These are phyloP conservation scores for Podospora anserina DNA, from an alignment of 495 filamentous ascomycete species.

Conservation along the genomic window DNA sequence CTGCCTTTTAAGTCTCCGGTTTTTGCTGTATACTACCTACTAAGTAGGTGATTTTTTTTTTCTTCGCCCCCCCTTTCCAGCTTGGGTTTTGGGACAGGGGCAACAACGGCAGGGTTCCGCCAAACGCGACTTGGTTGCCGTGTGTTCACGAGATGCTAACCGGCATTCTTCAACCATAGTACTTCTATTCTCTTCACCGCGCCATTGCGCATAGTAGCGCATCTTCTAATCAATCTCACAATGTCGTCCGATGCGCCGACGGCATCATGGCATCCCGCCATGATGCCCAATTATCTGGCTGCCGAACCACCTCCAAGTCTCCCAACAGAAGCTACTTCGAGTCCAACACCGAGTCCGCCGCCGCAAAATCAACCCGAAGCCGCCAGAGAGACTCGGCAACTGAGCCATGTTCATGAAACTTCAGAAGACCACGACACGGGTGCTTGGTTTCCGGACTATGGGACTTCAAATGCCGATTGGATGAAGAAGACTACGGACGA, in stretches of 20 bases:
- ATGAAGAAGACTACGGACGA: conserved; percentile 27
- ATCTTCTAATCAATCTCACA: conserved; percentile 33
- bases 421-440: conserved; percentile 6
- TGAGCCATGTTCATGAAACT: background rate
- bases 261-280: conserved; percentile 55
- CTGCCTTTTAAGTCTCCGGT: conserved; percentile 8
- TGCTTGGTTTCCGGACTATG: conserved; percentile 33
- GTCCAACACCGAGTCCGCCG: background rate
- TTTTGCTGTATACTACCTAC: conserved; percentile 23
- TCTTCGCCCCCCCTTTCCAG: background rate
- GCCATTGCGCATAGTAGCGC: conserved; percentile 26
- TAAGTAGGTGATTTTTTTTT: conserved; percentile 15
- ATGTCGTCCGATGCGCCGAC: conserved; percentile 42
- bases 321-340: conserved; percentile 8
- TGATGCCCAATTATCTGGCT: conserved; percentile 51
- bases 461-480: conserved; percentile 26
- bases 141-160: conserved; percentile 5
- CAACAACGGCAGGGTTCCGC: background rate
- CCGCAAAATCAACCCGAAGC: background rate
- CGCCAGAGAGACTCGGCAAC: background rate
- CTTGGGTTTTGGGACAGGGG: conserved; percentile 19
- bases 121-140: conserved; percentile 16
- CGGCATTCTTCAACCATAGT: conserved; percentile 15
- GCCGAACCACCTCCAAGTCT: conserved; percentile 22
- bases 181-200: conserved; percentile 33